A percentile compares a stretch with the other conserved stretches of the same genome.
Evolutionary conservation across 257 asterid genomes (phyloP).

Genomic region (Penstemon newberryi): DNA sequence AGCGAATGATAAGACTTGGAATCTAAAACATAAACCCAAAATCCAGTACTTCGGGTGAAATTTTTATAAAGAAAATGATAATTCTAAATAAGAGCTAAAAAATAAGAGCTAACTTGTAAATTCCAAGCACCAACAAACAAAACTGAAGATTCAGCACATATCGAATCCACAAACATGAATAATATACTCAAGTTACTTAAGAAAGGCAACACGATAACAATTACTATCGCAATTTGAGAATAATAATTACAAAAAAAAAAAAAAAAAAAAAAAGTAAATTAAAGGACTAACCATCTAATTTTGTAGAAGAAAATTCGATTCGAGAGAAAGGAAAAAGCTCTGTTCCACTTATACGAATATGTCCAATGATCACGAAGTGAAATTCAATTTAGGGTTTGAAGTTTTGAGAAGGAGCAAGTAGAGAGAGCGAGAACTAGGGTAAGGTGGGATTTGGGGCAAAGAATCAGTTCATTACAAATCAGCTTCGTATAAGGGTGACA

Average conservation of each 20-base stretch:
- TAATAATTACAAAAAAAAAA: background rate
- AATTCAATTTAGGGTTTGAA: background rate
- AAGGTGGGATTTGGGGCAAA: too few relatives aligned
- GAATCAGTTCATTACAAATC: too few relatives aligned
- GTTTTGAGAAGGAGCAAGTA: background rate
- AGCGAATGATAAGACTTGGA: background rate
- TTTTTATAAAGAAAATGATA: background rate
- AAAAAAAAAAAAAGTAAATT: background rate
- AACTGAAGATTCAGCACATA: too few relatives aligned
- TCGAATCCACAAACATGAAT: background rate
- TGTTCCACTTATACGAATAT: too few relatives aligned
- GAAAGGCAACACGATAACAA: background rate
- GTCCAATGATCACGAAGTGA: background rate
- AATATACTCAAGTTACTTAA: background rate
- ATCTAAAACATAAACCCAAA: background rate
- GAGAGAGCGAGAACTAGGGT: too few relatives aligned
- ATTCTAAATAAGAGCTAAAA: background rate
- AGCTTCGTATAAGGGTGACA: too few relatives aligned
- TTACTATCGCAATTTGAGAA: background rate
- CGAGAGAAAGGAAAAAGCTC: background rate
- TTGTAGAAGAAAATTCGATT: background rate
- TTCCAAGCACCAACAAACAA: too few relatives aligned
- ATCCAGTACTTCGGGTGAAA: background rate
- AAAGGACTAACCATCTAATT: slow-evolving; percentile 5
- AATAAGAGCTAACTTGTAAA: background rate